Percentiles rank a stretch among this genome's conserved stretches.
Evolutionary conservation across 2,329 filamentous ascomycete species (phyloP).

Genomic region (Trichoderma sp.): DNA sequence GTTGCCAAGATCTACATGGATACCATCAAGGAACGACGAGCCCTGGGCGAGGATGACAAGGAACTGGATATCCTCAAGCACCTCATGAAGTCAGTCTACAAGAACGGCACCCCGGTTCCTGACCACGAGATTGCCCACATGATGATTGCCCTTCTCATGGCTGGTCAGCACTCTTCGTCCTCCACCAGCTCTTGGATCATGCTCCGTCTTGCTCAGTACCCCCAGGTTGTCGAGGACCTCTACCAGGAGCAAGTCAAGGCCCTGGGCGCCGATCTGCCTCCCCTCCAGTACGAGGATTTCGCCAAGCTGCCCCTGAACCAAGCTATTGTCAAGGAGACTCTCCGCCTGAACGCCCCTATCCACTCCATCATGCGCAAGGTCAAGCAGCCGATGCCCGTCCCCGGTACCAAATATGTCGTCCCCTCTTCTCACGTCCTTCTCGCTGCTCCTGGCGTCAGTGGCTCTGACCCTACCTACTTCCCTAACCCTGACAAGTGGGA

Average conservation of each 20-base stretch:
- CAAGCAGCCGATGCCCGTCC: slow-evolving; percentile 79
- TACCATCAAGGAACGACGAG: slow-evolving; percentile 71
- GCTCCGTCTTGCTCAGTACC: slow-evolving; percentile 72
- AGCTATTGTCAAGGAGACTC: slow-evolving; percentile 85
- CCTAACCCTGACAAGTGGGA: slow-evolving; percentile 81
- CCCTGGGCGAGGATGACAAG: slow-evolving; percentile 47
- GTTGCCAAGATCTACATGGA: slow-evolving; percentile 80
- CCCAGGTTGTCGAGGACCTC: slow-evolving; percentile 75
- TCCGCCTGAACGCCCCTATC: slow-evolving; percentile 87
- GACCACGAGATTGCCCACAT: slow-evolving; percentile 86
- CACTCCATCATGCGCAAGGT: slow-evolving; percentile 94
- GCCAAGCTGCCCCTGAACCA: slow-evolving; percentile 76
- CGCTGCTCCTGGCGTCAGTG: slow-evolving; percentile 79
- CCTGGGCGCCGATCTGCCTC: slow-evolving; percentile 71
- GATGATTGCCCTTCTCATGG: slow-evolving; percentile 93
- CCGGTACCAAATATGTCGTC: slow-evolving; percentile 78
- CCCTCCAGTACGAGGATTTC: slow-evolving; percentile 74
- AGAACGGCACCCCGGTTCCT: slow-evolving; percentile 73
- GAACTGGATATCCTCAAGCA: slow-evolving; percentile 83
- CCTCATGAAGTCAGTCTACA: slow-evolving; percentile 81
- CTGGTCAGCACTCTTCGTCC: slow-evolving; percentile 84
- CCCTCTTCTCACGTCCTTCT: slow-evolving; percentile 79
- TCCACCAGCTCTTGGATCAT: slow-evolving; percentile 84
- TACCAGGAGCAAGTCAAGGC: slow-evolving; percentile 75
- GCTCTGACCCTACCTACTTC: slow-evolving; percentile 71